These are phyloP conservation scores for Aureobasidium sp. DNA, from an alignment of 2,329 filamentous ascomycete genomes.

Conservation along the genomic window DNA sequence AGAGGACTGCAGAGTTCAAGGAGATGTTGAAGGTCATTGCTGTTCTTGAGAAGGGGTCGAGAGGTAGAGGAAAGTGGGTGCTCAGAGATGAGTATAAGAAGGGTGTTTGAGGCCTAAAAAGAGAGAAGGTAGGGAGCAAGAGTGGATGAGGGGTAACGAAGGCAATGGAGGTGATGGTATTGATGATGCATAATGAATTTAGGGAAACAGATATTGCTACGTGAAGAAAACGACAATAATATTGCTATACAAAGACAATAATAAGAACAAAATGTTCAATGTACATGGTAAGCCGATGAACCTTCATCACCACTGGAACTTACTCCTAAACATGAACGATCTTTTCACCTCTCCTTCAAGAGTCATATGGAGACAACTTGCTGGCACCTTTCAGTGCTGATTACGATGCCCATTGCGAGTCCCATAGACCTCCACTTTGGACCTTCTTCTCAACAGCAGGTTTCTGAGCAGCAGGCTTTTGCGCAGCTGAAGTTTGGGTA, in stretches of 20 bases:
- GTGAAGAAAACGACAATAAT: not conserved
- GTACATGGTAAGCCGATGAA: not conserved
- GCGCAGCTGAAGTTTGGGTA: not conserved
- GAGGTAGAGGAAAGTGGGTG: constrained; percentile 50
- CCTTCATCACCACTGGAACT: no score
- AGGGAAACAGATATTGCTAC: not conserved
- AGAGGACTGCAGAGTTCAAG: constrained; percentile 73
- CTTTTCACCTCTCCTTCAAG: no score
- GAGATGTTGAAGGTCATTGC: constrained; percentile 72
- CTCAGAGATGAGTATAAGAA: constrained; percentile 50
- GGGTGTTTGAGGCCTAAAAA: not conserved
- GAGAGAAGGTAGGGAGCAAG: not conserved
- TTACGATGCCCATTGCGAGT: not conserved
- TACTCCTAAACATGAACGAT: no score
- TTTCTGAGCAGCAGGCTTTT: not conserved
- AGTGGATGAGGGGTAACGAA: no score
- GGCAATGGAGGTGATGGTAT: not conserved
- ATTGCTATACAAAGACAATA: not conserved
- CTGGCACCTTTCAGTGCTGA: no score
- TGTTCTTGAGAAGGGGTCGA: constrained; percentile 51
- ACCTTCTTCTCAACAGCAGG: no score
- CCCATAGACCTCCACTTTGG: not conserved
- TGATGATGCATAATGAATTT: not conserved
- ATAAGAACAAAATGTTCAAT: not conserved
- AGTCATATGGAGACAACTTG: not conserved